A percentile compares a stretch with the other conserved stretches of the same genome.
Conservation (phyloP, 805 yeast species). For the Zygosaccharomyces kombuchaensis region DNA sequence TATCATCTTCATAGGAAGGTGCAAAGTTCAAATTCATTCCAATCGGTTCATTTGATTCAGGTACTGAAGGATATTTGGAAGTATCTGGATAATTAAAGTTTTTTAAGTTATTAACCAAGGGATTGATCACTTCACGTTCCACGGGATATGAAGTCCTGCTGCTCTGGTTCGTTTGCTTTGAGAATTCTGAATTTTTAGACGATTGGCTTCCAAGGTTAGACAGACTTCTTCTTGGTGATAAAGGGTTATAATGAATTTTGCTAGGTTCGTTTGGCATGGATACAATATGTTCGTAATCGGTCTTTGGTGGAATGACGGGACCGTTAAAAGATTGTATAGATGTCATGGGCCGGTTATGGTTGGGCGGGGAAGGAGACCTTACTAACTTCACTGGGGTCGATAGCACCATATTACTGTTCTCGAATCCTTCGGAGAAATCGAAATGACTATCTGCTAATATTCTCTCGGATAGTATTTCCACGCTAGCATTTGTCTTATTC, state of each 20-base stretch:
- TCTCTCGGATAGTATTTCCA: conserved; percentile 14
- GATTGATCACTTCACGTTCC: conserved; percentile 4
- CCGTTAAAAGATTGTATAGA: conserved; percentile 9
- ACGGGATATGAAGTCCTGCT: conserved; percentile 20
- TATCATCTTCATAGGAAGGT: neutral
- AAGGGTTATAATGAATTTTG: conserved; percentile 1
- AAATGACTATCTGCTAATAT: neutral
- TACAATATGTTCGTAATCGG: conserved; percentile 1
- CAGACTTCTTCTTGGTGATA: conserved; percentile 26
- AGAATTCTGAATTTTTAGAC: conserved; percentile 28
- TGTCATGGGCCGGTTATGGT: conserved; percentile 4
- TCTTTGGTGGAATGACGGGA: conserved; percentile 8
- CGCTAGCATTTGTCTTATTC: conserved; percentile 16
- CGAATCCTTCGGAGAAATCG: neutral
- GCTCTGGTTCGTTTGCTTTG: conserved; percentile 21
- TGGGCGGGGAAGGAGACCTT: neutral
- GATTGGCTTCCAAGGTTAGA: conserved; percentile 28
- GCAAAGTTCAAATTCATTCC: neutral
- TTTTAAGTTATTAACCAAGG: neutral
- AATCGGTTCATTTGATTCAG: neutral
- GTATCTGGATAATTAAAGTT: neutral
- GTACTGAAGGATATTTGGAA: neutral
- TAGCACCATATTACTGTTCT: neutral
- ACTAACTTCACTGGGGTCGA: conserved; percentile 6
- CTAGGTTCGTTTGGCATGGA: neutral